Percentiles rank a stretch among this genome's conserved stretches.
These are phyloP conservation scores for Fusarium dimerum DNA, from an alignment of 2,329 filamentous ascomycete genomes.

Conservation along the genomic window DNA sequence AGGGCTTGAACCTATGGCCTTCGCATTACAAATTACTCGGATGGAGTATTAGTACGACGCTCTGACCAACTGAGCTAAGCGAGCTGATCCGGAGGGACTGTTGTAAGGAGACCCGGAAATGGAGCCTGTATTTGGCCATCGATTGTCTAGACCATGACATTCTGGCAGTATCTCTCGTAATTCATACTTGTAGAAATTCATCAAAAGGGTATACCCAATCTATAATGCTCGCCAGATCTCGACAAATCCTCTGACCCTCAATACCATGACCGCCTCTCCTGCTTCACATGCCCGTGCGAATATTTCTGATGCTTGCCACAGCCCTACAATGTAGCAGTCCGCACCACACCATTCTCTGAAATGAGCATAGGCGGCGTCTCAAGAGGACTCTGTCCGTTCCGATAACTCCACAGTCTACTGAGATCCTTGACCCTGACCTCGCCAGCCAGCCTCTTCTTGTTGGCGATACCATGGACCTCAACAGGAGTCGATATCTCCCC, in stretches of 20 bases:
- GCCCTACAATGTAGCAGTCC: slow-evolving; percentile 41
- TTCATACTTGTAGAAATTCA: background rate
- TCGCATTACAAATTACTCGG: too few relatives aligned
- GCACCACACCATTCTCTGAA: slow-evolving; percentile 38
- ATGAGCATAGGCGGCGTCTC: slow-evolving; percentile 41
- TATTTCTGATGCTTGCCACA: slow-evolving; percentile 7
- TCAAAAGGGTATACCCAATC: background rate
- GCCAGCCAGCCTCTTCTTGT: slow-evolving; percentile 28
- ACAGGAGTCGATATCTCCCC: slow-evolving; percentile 38
- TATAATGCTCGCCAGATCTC: background rate
- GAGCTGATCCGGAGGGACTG: background rate
- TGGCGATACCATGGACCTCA: slow-evolving; percentile 39
- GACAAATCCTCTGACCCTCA: background rate
- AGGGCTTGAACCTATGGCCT: too few relatives aligned
- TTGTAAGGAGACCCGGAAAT: background rate
- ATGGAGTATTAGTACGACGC: too few relatives aligned
- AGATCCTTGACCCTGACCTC: slow-evolving; percentile 59
- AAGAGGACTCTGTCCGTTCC: slow-evolving; percentile 57
- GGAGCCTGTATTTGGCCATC: background rate
- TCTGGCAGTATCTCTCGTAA: background rate
- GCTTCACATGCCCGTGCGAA: background rate
- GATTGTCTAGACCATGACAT: background rate
- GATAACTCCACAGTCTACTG: slow-evolving; percentile 63
- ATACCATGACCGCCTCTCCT: background rate
- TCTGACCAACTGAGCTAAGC: background rate